Conservation (phyloP, 2,329 filamentous ascomycete species). For the Sordariomycetes sp. region DNA sequence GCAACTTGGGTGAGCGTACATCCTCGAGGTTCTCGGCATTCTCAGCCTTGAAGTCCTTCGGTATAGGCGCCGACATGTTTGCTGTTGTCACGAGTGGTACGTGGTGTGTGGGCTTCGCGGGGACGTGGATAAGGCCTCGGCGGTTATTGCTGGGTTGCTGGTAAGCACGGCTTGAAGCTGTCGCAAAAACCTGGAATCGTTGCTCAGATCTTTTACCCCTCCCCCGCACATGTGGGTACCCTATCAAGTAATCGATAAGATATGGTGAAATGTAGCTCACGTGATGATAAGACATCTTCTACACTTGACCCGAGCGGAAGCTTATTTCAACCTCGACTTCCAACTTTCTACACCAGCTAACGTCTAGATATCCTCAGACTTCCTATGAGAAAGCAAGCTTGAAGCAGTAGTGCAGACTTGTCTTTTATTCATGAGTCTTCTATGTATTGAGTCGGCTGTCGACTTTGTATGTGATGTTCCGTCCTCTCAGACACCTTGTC, state of each 20-base stretch:
- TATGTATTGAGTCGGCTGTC: no score
- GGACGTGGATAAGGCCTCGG: background rate
- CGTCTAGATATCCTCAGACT: background rate
- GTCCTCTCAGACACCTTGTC: no score
- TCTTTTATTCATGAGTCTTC: no score
- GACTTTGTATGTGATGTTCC: no score
- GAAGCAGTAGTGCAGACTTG: no score
- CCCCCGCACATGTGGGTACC: background rate
- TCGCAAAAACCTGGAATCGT: background rate
- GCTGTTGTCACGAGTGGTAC: background rate
- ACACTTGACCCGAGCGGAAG: background rate
- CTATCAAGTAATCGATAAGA: background rate
- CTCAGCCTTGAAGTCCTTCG: conserved; percentile 47
- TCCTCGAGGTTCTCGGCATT: conserved; percentile 41
- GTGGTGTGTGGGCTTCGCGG: background rate
- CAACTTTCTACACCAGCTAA: background rate
- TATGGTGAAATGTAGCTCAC: background rate
- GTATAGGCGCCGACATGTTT: conserved; percentile 13
- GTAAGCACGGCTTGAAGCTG: background rate
- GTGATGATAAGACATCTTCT: background rate
- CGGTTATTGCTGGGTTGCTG: background rate
- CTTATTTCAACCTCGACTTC: background rate
- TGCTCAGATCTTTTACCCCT: background rate
- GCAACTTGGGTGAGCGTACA: conserved; percentile 23
- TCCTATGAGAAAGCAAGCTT: background rate